Conservation (phyloP, 805 yeast species). For the Candida schatavii region DNA sequence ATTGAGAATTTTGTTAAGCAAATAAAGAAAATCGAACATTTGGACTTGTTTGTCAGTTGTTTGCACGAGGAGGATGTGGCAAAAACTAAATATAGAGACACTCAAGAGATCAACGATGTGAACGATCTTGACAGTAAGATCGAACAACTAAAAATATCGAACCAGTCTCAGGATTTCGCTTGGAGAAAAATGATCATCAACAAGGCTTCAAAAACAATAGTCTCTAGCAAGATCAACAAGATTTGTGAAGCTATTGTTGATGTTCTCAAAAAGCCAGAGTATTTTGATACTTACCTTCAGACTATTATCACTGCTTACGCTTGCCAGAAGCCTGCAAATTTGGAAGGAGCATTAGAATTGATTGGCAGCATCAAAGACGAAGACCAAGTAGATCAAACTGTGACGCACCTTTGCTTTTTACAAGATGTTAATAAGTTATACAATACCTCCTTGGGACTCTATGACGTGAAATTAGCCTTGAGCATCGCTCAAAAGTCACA, state of each 20-base stretch:
- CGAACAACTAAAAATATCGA: constrained; percentile 9
- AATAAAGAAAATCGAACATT: constrained; percentile 66
- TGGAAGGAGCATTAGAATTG: constrained; percentile 66
- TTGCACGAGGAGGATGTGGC: constrained; percentile 85
- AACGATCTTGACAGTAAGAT: constrained; percentile 9
- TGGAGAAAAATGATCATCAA: constrained; percentile 32
- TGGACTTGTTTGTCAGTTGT: constrained; percentile 85
- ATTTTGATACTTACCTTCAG: constrained; percentile 61
- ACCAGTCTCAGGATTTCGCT: constrained; percentile 20
- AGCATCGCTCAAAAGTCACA: constrained; percentile 93
- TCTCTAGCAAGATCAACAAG: constrained; percentile 62
- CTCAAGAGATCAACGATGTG: constrained; percentile 29
- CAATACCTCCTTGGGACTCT: constrained; percentile 73
- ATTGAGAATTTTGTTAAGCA: constrained; percentile 67
- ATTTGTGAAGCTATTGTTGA: constrained; percentile 71
- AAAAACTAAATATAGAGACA: constrained; percentile 76
- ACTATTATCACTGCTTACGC: constrained; percentile 88
- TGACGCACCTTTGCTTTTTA: constrained; percentile 84
- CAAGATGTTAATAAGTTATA: constrained; percentile 86
- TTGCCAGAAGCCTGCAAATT: constrained; percentile 84
- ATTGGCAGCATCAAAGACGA: constrained; percentile 52
- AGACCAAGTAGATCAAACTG: constrained; percentile 51
- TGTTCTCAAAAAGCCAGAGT: constrained; percentile 51
- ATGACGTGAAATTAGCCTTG: constrained; percentile 77
- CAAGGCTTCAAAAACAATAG: constrained; percentile 34